Conservation (phyloP, 768 basidiomycete genomes). For the Cystobasidium onofrii region DNA sequence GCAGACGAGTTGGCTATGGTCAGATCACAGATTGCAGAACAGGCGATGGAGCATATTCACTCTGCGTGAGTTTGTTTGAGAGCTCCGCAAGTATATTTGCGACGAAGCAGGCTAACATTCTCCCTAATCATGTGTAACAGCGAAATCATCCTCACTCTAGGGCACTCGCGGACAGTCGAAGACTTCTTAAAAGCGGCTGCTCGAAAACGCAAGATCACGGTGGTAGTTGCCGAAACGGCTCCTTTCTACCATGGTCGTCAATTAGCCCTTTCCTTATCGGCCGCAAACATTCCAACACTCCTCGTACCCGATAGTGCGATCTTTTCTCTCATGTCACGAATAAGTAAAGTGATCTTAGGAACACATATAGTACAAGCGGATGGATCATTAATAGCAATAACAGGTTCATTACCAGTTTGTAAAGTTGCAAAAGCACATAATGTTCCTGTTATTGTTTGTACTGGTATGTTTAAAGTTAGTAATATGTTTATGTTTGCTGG, state of each 20-base stretch:
- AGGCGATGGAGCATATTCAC: slow-evolving; percentile 90
- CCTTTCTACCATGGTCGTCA: slow-evolving; percentile 81
- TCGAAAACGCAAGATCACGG: slow-evolving; percentile 83
- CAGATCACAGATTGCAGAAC: slow-evolving; percentile 86
- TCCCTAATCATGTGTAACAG: slow-evolving; percentile 47
- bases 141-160: slow-evolving; percentile 87
- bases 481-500: slow-evolving; percentile 66
- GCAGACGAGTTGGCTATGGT: slow-evolving; percentile 92
- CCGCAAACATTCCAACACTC: slow-evolving; percentile 81
- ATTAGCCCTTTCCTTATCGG: slow-evolving; percentile 72
- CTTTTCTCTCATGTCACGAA: slow-evolving; percentile 89
- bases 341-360: slow-evolving; percentile 91
- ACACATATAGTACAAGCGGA: slow-evolving; percentile 94
- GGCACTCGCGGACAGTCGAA: slow-evolving; percentile 89
- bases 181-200: slow-evolving; percentile 85
- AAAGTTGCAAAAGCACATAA: slow-evolving; percentile 64
- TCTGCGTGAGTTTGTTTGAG: slow-evolving; percentile 82
- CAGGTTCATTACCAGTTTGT: slow-evolving; percentile 61
- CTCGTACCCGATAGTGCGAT: slow-evolving; percentile 94
- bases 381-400: slow-evolving; percentile 83
- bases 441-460: slow-evolving; percentile 73
- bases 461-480: slow-evolving; percentile 93
- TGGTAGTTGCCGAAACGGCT: slow-evolving; percentile 89
- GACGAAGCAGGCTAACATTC: background rate
- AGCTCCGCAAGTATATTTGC: too few species aligned